Evolutionary conservation across 2,329 filamentous ascomycete genomes (phyloP), one percentile per base, ranked within the genome.

Genomic region (Aspergillus clavatus): DNA sequence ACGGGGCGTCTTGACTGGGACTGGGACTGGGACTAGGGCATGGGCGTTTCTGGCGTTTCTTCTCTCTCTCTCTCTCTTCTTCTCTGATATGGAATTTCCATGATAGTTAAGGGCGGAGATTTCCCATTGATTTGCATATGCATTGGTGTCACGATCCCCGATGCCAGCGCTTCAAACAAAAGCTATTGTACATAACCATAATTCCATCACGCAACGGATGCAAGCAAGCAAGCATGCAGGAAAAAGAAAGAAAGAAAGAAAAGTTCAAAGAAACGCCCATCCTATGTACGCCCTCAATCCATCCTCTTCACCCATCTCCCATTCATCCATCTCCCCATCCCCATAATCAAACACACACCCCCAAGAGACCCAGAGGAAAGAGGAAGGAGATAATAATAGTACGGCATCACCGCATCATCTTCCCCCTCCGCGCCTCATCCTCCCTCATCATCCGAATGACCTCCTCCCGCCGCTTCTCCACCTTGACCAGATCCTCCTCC

Each of bases 401-500:
- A n/a, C n/a, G n/a, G n/a, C n/a, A n/a, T n/a, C n/a, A 27, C 11
- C 14, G 21, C 14, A 4, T 39, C 10, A 26, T 21, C 26, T 42
- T 42, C 35, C 35, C 36, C 54, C 27, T 48, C 47, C 54, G 55
- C 40, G 56, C 58, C 29, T 67, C 61, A 59, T 69, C 68, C 52
- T 59, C 61, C 45, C 59, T 64, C 66, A 69, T 71, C 63, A 70
- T 60, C 14, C 48, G 48, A 45, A 73, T 69, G 10, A 73, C 62
- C 45, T 72, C 65, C 52, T 55, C 58, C 45, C 69, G 66, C 37
- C 66, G 59, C 50, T 62, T 61, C 54, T 72, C 68, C 3, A 67
- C 66, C 40, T 49, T 57, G 16, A 52, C 55, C 31, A 78, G 75
- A 58, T 83, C 82, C 51, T 77, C 75, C 67, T 89, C 83, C 28